Conservation (phyloP, 805 yeast species). For the Candida vartiovaarae region DNA sequence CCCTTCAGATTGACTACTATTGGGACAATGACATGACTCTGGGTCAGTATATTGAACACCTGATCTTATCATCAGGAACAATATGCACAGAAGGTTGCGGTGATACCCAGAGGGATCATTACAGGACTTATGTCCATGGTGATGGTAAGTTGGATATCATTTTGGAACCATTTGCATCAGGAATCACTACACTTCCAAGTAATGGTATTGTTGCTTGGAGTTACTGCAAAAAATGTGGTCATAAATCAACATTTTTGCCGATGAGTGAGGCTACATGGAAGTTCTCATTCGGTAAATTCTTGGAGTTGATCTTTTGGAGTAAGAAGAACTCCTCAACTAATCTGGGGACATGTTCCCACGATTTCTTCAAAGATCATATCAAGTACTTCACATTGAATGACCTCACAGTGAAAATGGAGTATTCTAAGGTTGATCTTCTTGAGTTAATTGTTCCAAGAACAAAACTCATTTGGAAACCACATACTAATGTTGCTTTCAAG, state of each 20-base stretch:
- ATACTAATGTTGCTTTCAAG: slow-evolving; percentile 61
- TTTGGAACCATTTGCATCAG: slow-evolving; percentile 53
- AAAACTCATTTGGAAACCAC: slow-evolving; percentile 64
- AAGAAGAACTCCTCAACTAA: slow-evolving; percentile 46
- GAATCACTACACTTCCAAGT: slow-evolving; percentile 53
- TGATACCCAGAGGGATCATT: slow-evolving; percentile 61
- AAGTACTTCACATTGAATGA: slow-evolving; percentile 81
- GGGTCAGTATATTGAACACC: slow-evolving; percentile 82
- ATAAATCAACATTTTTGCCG: slow-evolving; percentile 66
- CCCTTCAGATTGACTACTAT: slow-evolving; percentile 78
- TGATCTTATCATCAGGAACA: slow-evolving; percentile 57
- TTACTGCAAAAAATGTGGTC: slow-evolving; percentile 73
- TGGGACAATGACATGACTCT: slow-evolving; percentile 86
- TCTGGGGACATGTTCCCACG: slow-evolving; percentile 67
- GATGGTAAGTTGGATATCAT: slow-evolving; percentile 72
- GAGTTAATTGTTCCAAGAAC: slow-evolving; percentile 75
- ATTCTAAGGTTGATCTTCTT: slow-evolving; percentile 64
- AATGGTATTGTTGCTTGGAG: slow-evolving; percentile 86
- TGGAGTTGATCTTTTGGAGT: slow-evolving; percentile 82
- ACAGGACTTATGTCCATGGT: slow-evolving; percentile 84
- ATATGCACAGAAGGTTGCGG: slow-evolving; percentile 82
- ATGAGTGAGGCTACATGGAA: slow-evolving; percentile 87
- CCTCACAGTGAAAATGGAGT: slow-evolving; percentile 72
- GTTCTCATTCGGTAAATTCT: slow-evolving; percentile 86
- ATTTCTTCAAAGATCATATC: slow-evolving; percentile 73